phyloP scores from a whole-genome alignment of 2,329 filamentous ascomycete genomes.

The Scopulariopsis brevicaulis region DNA sequence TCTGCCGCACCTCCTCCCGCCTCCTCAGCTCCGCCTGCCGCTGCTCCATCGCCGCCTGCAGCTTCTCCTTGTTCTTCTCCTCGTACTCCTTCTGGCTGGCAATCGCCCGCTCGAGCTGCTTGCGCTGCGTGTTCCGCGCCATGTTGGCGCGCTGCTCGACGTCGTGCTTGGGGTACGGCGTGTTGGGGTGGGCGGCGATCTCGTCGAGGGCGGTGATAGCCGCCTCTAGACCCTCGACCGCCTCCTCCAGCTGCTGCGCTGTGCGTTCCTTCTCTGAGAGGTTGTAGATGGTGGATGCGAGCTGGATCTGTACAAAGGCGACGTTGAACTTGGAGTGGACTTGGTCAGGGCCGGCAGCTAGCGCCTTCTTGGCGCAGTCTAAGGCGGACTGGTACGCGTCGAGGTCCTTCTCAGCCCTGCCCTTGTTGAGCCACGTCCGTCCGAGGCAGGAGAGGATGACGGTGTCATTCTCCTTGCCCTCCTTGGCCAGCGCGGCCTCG shows the following conservation, averaged over 20 bases:
- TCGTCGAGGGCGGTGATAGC: conserved; percentile 65
- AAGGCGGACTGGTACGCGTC: conserved; percentile 46
- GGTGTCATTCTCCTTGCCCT: conserved; percentile 61
- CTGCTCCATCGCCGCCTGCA: conserved; percentile 66
- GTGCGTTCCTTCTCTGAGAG: conserved; percentile 68
- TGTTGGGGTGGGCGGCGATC: conserved; percentile 49
- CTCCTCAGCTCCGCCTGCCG: conserved; percentile 70
- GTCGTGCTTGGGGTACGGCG: conserved; percentile 83
- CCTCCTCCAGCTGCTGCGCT: conserved; percentile 68
- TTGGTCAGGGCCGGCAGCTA: conserved; percentile 69
- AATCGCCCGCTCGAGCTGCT: conserved; percentile 77
- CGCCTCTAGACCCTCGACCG: conserved; percentile 68
- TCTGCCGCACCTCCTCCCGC: conserved; percentile 65
- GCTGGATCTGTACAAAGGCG: conserved; percentile 91
- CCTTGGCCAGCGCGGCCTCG: conserved; percentile 71
- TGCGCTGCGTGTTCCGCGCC: conserved; percentile 89
- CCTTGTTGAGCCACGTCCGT: conserved; percentile 76
- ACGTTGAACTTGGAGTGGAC: conserved; percentile 95
- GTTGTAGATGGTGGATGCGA: conserved; percentile 68
- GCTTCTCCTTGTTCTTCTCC: conserved; percentile 79
- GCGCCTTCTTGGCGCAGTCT: conserved; percentile 56
- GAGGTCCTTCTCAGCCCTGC: conserved; percentile 48
- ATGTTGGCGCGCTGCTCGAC: conserved; percentile 95
- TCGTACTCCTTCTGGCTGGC: conserved; percentile 85
- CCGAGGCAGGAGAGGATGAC: conserved; percentile 77